These are phyloP conservation scores for Pythium graminicola DNA, from an alignment of 352 stramenopile species.

Conservation along the genomic window DNA sequence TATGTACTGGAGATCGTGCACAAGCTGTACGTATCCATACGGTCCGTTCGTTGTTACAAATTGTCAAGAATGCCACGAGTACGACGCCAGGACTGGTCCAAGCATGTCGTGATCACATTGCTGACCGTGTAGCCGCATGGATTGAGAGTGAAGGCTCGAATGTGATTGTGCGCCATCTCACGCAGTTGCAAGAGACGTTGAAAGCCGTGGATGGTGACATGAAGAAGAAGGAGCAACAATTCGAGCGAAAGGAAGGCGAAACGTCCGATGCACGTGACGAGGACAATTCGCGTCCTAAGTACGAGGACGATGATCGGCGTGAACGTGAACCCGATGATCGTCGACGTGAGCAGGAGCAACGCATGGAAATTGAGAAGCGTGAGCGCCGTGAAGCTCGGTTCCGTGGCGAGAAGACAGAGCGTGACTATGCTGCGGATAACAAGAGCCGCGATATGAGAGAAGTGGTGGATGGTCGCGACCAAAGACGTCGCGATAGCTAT, in stretches of 20 bases:
- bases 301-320: not conserved
- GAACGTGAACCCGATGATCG: not conserved
- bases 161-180: slow-evolving; percentile 60
- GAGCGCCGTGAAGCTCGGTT: slow-evolving; percentile 12
- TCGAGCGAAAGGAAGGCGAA: slow-evolving; percentile 25
- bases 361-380: slow-evolving; percentile 8
- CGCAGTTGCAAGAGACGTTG: slow-evolving; percentile 36
- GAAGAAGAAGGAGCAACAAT: slow-evolving; percentile 35
- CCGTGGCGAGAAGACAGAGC: not conserved
- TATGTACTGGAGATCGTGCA: slow-evolving; percentile 33
- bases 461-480: not conserved
- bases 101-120: slow-evolving; percentile 40
- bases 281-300: too few species aligned
- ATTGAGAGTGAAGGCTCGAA: slow-evolving; percentile 42
- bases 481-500: not conserved
- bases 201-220: slow-evolving; percentile 15
- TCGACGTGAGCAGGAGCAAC: slow-evolving; percentile 2
- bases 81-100: slow-evolving; percentile 18
- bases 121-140: slow-evolving; percentile 22
- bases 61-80: slow-evolving; percentile 40
- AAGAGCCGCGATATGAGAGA: not conserved
- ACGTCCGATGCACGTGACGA: slow-evolving; percentile 19
- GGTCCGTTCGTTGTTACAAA: slow-evolving; percentile 58
- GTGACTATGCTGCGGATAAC: not conserved
- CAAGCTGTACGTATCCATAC: slow-evolving; percentile 71